Percentiles rank a stretch among this genome's conserved stretches.
These are phyloP conservation scores for Candida ovalis DNA, from an alignment of 805 yeast species.

Conservation along the genomic window DNA sequence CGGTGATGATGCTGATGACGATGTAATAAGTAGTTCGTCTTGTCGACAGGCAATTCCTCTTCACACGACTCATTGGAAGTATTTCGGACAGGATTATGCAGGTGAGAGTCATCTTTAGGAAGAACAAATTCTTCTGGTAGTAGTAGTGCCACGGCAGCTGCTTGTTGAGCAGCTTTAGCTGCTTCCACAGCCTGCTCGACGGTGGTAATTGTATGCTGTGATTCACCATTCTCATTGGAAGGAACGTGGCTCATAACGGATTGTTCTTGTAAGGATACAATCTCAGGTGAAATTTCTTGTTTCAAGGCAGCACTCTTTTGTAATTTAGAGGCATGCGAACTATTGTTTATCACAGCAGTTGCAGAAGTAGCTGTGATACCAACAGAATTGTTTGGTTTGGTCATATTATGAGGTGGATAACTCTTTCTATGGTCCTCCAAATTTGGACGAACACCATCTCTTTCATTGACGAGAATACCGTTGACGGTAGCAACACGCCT, in stretches of 20 bases:
- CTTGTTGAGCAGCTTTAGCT: background rate
- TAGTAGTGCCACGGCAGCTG: slow-evolving; percentile 10
- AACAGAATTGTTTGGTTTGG: no score
- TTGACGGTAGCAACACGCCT: slow-evolving; percentile 8
- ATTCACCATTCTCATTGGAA: background rate
- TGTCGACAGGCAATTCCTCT: background rate
- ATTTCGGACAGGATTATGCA: background rate
- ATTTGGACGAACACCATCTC: background rate
- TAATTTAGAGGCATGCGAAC: background rate
- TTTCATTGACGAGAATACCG: background rate
- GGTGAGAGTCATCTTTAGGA: background rate
- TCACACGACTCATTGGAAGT: background rate
- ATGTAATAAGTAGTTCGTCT: background rate
- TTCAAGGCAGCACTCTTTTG: background rate
- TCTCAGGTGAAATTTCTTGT: background rate
- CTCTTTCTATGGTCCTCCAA: background rate
- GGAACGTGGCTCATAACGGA: background rate
- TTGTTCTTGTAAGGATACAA: background rate
- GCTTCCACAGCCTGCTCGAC: background rate
- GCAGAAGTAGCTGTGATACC: no score
- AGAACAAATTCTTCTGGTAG: slow-evolving; percentile 11
- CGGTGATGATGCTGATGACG: slow-evolving; percentile 1
- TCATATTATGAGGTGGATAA: no score
- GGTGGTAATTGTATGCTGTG: background rate
- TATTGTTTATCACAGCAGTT: no score